Conservation (phyloP, 441 rosid species). For the Kokia cookei region DNA sequence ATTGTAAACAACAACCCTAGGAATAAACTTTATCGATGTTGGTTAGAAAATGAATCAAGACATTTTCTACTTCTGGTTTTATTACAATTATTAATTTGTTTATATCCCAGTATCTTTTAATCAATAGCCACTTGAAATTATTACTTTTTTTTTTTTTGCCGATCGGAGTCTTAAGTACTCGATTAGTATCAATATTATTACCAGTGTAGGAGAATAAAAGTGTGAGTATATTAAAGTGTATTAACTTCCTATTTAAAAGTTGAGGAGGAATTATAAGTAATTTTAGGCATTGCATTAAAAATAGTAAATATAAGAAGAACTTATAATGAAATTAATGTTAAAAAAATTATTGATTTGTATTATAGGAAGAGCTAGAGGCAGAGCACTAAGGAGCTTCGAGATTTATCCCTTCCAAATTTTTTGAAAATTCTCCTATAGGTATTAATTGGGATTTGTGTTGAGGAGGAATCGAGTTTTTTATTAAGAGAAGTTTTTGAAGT, state of each 20-base stretch:
- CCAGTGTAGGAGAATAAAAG: fast-evolving
- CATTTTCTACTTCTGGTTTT: background rate
- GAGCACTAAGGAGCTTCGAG: too few relatives aligned
- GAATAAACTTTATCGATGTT: background rate
- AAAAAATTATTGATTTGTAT: too few relatives aligned
- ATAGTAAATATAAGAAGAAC: too few relatives aligned
- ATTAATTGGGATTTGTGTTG: too few relatives aligned
- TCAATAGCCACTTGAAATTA: background rate
- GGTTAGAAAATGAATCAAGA: background rate
- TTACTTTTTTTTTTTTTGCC: background rate
- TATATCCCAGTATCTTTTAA: background rate
- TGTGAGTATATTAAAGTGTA: fast-evolving
- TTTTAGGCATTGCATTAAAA: too few relatives aligned
- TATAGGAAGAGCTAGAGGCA: too few relatives aligned
- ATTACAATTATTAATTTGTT: background rate
- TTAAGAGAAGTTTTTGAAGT: too few relatives aligned
- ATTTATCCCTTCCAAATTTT: too few relatives aligned
- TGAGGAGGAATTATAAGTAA: fast-evolving
- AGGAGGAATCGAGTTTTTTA: too few relatives aligned
- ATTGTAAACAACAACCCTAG: background rate
- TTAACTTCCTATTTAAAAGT: too few relatives aligned
- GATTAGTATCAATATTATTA: fast-evolving
- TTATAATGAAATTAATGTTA: too few relatives aligned
- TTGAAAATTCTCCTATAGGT: too few relatives aligned
- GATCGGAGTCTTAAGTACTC: background rate